Base-by-base conservation (phyloP, 2,329 filamentous ascomycete genomes). In the Zymoseptoria pseudotritici region DNA sequence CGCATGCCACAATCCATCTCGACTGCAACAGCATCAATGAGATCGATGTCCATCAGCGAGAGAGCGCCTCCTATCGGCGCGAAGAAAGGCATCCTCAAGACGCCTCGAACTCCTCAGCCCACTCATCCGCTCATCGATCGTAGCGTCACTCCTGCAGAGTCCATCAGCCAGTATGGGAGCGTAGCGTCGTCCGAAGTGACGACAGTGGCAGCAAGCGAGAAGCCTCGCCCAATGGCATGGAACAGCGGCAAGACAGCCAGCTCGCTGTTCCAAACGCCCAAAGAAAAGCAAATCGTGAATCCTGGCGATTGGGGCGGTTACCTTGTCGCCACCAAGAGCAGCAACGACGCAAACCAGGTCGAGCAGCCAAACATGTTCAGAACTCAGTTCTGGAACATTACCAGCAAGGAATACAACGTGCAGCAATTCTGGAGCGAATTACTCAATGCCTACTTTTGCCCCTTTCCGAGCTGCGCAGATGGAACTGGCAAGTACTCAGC, bases 381-480 rank as follows among this genome's bases (percentile, higher is more conserved):
- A 11, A 56, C 57, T n/a, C 57, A 56, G 2, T 65, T 59, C 19
- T 67, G 65, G 65, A 59, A 66, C 42, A 29, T 54, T 57, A 31
- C 31, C 19, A 13, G 49, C 10, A 10, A 50, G 0, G 72, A 75
- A 10, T 86, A 83, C 71, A 76, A 80, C 31, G 70, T 77, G 1
- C 71, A 76, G 1, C 71, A 73, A 4, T 86, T 84, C 73, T 78
- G 69, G 59, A 74, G 79, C 49, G 58, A 70, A 0, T 70, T 78
- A 26, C 72, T 76, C 1, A 69, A 73, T 51, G 76, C 73, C 53
- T 88, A 78, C 72, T 75, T 72, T 55, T 88, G 86, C 58, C 85
- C 85, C 0, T 78, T 82, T 57, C 63, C 65, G 1, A 65, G 70
- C 6, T 87, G 85, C 77, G 72, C 74, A 11, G 52, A 68, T 36